Evolutionary conservation across 345 rosid genomes (phyloP), one percentile per base, ranked within the genome.

Genomic region (Citrus unshiu): DNA sequence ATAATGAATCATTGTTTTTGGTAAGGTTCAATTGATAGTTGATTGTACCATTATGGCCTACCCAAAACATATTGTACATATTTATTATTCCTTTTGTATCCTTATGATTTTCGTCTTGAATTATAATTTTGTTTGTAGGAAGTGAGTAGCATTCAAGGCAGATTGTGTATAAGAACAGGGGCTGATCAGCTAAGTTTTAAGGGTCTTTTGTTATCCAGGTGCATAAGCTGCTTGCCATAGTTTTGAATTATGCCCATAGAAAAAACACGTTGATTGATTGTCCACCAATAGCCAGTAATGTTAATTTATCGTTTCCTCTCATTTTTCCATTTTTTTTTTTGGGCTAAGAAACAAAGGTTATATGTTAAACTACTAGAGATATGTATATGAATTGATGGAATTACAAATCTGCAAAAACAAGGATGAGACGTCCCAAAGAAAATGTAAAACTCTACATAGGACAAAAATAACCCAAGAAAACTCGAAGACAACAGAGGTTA

Each of bases 191-290:
- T 68, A 77, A 87, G 79, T 80, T 80, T 90, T 60, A 81, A 88
- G 58, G 95, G 98, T 81, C 93, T 95, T 77, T 80, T 93, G 78
- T 70, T 95, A 82, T 88, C 96, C 80, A 93, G 98, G 96, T 93
- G 84, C 76, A 79, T 74, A 75, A 78, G 39, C 62, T 60, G 65
- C 70, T 30, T 81, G 60, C 58, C 46, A 22, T 54, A 78, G 37
- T 30, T 68, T 43, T 67, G 56, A 64, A 10, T 62, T 61, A 39
- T 61, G 56, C 64, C 21, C 29, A 21, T 21, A 46, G 8, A 7
- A 29, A 30, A 13, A 62, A 29, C 34, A 19, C 9, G 21, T 25
- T 64, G 21, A 21, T 65, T n/a, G 25, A 8, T 37, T 74, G 67
- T 74, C 40, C 7, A 25, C 8, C 32, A 59, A 14, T n/a, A 9